phyloP scores from a whole-genome alignment of 2,329 filamentous ascomycete genomes.

The Xylaria sp. region DNA sequence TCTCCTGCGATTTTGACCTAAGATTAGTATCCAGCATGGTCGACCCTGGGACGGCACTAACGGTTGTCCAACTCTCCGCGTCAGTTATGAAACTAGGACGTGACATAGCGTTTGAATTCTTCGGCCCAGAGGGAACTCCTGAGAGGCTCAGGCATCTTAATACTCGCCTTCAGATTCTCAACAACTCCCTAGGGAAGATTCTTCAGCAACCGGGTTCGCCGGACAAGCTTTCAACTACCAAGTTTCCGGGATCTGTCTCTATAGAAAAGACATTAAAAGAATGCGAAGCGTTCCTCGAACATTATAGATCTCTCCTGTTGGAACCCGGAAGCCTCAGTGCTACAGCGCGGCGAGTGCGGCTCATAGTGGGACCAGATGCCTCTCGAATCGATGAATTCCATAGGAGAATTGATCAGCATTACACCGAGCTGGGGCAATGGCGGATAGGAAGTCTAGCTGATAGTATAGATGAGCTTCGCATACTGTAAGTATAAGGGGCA shows the following conservation, averaged over 20 bases:
- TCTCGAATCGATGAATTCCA: conserved; percentile 38
- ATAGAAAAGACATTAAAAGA: conserved; percentile 40
- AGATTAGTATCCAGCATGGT: conserved; percentile 35
- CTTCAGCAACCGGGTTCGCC: conserved; percentile 26
- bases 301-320: conserved; percentile 37
- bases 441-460: conserved; percentile 17
- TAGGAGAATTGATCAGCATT: conserved; percentile 39
- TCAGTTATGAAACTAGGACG: conserved; percentile 39
- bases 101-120: conserved; percentile 39
- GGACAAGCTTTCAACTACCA: conserved; percentile 28
- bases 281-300: conserved; percentile 40
- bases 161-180: conserved; percentile 38
- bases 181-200: conserved; percentile 33
- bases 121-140: conserved; percentile 33
- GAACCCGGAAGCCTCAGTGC: conserved; percentile 18
- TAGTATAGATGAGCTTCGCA: conserved; percentile 18
- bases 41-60: conserved; percentile 39
- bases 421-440: conserved; percentile 37
- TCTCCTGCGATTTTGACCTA: conserved; percentile 26
- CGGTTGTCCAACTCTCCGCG: conserved; percentile 39
- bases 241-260: conserved; percentile 29
- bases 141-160: conserved; percentile 40
- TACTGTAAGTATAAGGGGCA: conserved; percentile 16
- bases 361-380: conserved; percentile 35
- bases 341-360: conserved; percentile 29